These are phyloP conservation scores for Cyberlindnera maritima DNA, from an alignment of 805 yeast genomes.

Conservation along the genomic window DNA sequence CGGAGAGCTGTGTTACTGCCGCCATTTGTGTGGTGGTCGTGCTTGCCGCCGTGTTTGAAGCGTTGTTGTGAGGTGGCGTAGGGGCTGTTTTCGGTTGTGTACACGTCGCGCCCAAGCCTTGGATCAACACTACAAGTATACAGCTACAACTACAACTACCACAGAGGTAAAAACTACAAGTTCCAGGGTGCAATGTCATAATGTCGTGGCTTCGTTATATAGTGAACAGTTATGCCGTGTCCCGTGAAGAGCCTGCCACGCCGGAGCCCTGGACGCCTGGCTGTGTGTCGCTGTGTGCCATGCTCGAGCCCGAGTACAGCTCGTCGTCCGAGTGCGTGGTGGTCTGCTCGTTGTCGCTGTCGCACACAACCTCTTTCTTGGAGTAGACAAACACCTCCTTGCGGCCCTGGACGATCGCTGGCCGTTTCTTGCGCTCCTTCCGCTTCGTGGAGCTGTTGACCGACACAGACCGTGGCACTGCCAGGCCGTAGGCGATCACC, in stretches of 20 bases:
- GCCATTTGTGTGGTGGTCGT: slow-evolving; percentile 33
- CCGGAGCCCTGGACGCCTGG: neutral
- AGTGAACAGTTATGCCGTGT: too few species aligned
- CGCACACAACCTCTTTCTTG: slow-evolving; percentile 40
- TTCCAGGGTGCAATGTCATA: too few species aligned
- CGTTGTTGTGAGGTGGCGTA: neutral
- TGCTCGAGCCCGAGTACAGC: neutral
- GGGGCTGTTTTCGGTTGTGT: neutral
- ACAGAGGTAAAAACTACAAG: too few species aligned
- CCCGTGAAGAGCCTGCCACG: neutral
- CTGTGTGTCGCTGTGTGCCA: neutral
- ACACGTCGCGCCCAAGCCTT: neutral
- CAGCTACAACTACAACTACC: too few species aligned
- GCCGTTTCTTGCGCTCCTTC: slow-evolving; percentile 19
- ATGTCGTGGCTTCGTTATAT: neutral
- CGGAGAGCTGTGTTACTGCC: slow-evolving; percentile 43
- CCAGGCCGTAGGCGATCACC: slow-evolving; percentile 55
- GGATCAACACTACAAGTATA: too few species aligned
- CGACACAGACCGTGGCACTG: slow-evolving; percentile 49
- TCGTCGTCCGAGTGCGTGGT: neutral
- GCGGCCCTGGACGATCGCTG: slow-evolving; percentile 25
- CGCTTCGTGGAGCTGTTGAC: slow-evolving; percentile 25
- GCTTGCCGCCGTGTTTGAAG: neutral
- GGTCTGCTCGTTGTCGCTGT: slow-evolving; percentile 29
- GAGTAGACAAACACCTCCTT: slow-evolving; percentile 42